Evolutionary conservation across 1,284 basidiomycete species (phyloP), one percentile per base, ranked within the genome.

Genomic region (Apiotrichum gracile): DNA sequence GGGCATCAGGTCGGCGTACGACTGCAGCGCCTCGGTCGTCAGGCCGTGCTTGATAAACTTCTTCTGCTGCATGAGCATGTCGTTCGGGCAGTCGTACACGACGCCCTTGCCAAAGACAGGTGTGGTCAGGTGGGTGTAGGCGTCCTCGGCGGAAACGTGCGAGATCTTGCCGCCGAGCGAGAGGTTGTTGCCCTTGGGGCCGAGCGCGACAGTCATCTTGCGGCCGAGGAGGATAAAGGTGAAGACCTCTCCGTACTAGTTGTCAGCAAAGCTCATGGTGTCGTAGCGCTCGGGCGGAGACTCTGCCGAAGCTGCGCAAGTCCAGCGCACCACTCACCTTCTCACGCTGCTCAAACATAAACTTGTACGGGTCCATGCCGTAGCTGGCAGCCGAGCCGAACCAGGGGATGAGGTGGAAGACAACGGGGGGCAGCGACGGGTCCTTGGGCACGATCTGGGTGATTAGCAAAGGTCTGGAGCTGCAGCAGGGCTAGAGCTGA

Each of bases 11-110:
- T 85, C 84, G 34, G 96, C 87, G 69, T 99, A 98, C 39, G 84
- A 81, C 35, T 86, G 83, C 76, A 99, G 86, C 72, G 96, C 94
- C 31, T 98, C 94, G 21, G 83, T 84, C 9, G 91, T 88, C 10
- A 99, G 82, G 39, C 94, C 93, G 62, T 91, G 86, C 78, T 94
- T 96, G 75, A 93, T 85, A 63, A 98, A 97, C 74, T 88, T 89
- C 81, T 99, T 99, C 76, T 99, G 96, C 72, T 99, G 93, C 94
- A 99, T 98, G 72, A 99, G 85, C 48, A 91, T 80, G 52, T 92
- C 87, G 74, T 98, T 98, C 29, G 96, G 94, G 52, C 91, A 86
- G 69, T 97, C 94, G 74, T 98, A 98, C 5, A 97, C 94, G 43
- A 98, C 96, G 50, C 91, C 92, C 70, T 92, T 92, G 51, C 96